phyloP scores from a whole-genome alignment of 177 flowering plant species.

The Telopea speciosissima region DNA sequence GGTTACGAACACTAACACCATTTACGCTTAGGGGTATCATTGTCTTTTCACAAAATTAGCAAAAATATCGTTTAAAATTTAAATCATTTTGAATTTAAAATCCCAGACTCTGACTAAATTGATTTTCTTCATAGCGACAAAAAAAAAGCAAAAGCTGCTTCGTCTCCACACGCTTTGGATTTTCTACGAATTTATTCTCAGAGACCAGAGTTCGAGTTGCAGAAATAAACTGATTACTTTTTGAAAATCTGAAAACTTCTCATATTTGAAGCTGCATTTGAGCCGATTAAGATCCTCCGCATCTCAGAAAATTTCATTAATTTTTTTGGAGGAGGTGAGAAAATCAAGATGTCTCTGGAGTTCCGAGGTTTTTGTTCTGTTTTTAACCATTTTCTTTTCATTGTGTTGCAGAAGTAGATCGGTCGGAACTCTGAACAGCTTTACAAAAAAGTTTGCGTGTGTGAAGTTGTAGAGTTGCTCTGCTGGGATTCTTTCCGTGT shows the following conservation, averaged over 20 bases:
- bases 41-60: neutral
- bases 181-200: neutral
- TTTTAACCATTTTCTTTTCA: neutral
- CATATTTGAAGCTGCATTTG: neutral
- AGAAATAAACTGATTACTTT: neutral
- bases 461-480: neutral
- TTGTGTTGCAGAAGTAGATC: neutral
- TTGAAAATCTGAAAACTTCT: neutral
- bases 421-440: neutral
- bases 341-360: neutral
- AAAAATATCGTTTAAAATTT: too few species aligned
- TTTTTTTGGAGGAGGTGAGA: neutral
- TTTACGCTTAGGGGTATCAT: neutral
- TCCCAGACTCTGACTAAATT: neutral
- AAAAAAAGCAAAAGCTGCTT: neutral
- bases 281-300: neutral
- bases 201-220: neutral
- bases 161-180: slow-evolving; percentile 1
- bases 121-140: neutral
- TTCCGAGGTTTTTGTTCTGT: neutral
- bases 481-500: neutral
- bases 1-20: too few species aligned
- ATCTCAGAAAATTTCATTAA: neutral
- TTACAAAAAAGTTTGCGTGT: neutral
- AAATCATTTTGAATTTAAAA: neutral